phyloP scores from a whole-genome alignment of 2,329 filamentous ascomycete species.

The Colletotrichum lini region DNA sequence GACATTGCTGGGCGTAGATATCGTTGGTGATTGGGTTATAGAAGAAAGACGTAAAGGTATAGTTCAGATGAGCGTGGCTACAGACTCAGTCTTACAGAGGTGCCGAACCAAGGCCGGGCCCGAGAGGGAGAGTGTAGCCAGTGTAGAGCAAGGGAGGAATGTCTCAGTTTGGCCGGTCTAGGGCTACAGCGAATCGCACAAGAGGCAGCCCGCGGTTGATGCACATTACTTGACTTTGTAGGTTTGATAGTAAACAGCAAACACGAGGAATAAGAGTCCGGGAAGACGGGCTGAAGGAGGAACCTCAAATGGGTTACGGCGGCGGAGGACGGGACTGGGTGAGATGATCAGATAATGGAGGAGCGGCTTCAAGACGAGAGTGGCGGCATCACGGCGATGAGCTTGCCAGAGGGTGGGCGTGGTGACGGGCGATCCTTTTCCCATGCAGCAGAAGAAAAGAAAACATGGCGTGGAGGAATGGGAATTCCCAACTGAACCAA shows the following conservation, averaged over 20 bases:
- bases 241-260: background rate
- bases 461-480: background rate
- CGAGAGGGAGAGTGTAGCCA: background rate
- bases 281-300: background rate
- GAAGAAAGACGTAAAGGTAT: background rate
- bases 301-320: background rate
- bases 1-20: slow-evolving; percentile 22
- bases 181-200: slow-evolving; percentile 22
- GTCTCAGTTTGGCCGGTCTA: slow-evolving; percentile 26
- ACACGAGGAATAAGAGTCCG: background rate
- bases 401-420: background rate
- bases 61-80: background rate
- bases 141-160: slow-evolving; percentile 21
- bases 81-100: slow-evolving; percentile 4
- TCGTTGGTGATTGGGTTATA: background rate
- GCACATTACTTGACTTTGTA: slow-evolving; percentile 11
- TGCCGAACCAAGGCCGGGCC: background rate
- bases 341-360: slow-evolving; percentile 2
- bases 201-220: background rate
- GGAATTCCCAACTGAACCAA: too few relatives aligned
- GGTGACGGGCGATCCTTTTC: slow-evolving; percentile 15
- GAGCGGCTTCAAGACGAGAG: slow-evolving; percentile 3
- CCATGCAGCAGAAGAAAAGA: background rate
- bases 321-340: slow-evolving; percentile 24
- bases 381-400: slow-evolving; percentile 2